Evolutionary conservation across 1,284 basidiomycete genomes (phyloP).

Genomic region (Cryptococcus floricola): DNA sequence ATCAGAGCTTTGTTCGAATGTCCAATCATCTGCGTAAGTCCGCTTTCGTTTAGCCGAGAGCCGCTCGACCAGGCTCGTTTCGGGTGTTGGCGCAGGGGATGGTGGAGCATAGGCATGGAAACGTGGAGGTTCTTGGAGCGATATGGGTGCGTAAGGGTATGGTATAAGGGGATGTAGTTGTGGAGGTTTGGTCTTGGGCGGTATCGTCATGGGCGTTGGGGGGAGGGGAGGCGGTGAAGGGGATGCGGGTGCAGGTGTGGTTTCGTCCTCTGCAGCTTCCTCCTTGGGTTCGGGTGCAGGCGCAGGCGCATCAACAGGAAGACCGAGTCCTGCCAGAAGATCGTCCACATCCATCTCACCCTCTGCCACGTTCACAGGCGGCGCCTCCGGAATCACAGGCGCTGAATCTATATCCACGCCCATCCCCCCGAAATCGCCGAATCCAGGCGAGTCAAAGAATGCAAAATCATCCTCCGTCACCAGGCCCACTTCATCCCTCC

Average conservation of each 20-base stretch:
- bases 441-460: constrained; percentile 44
- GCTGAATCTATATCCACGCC: neutral
- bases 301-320: too few relatives aligned
- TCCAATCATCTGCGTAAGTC: neutral
- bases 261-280: neutral
- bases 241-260: neutral
- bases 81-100: constrained; percentile 33
- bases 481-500: neutral
- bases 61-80: constrained; percentile 4
- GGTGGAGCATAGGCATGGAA: constrained; percentile 29
- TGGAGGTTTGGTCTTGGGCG: neutral
- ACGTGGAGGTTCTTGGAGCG: constrained; percentile 7
- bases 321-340: neutral
- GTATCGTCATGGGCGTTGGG: neutral
- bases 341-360: neutral
- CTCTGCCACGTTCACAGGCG: too few relatives aligned
- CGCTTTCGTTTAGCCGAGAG: neutral
- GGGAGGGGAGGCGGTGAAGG: neutral
- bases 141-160: constrained; percentile 28
- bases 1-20: constrained; percentile 7
- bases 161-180: constrained; percentile 22
- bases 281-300: too few relatives aligned
- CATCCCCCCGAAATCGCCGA: neutral
- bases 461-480: constrained; percentile 47
- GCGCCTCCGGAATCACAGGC: too few relatives aligned